Conservation (phyloP, 2,329 filamentous ascomycete genomes). For the Macrophomina phaseolina region DNA sequence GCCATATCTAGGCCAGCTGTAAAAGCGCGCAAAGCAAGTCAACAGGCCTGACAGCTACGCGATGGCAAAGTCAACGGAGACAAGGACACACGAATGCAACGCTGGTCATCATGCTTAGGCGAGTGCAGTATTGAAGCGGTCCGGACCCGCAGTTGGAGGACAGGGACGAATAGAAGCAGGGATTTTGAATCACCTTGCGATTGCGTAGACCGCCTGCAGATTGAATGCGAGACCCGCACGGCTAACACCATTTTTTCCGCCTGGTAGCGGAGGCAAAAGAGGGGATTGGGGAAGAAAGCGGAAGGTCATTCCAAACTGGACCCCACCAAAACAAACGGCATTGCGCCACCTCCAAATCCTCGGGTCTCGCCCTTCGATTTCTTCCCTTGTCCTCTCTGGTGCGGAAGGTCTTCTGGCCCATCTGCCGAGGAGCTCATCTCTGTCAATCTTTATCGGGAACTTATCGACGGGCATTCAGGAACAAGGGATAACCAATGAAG, state of each 20-base stretch:
- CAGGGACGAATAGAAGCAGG: background rate
- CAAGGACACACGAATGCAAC: background rate
- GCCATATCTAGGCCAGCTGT: too few species aligned
- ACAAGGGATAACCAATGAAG: background rate
- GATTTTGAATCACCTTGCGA: slow-evolving; percentile 1
- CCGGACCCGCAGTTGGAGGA: background rate
- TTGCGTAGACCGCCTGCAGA: background rate
- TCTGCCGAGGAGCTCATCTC: slow-evolving; percentile 11
- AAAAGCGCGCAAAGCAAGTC: background rate
- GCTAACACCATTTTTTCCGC: background rate
- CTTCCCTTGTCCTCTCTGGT: background rate
- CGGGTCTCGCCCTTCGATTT: background rate
- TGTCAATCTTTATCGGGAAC: background rate
- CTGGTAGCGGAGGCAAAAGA: slow-evolving; percentile 13
- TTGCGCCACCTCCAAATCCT: slow-evolving; percentile 4
- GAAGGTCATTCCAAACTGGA: slow-evolving; percentile 1
- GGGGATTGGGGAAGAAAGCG: slow-evolving; percentile 1
- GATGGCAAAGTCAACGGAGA: background rate
- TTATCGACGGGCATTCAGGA: background rate
- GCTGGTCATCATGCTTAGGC: background rate
- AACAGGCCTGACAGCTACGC: background rate
- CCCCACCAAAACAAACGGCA: background rate
- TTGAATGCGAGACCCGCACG: background rate
- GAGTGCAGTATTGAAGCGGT: background rate
- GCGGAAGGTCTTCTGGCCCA: background rate